These are phyloP conservation scores for Fraxinus platypoda DNA, from an alignment of 305 asterid genomes.

Conservation along the genomic window DNA sequence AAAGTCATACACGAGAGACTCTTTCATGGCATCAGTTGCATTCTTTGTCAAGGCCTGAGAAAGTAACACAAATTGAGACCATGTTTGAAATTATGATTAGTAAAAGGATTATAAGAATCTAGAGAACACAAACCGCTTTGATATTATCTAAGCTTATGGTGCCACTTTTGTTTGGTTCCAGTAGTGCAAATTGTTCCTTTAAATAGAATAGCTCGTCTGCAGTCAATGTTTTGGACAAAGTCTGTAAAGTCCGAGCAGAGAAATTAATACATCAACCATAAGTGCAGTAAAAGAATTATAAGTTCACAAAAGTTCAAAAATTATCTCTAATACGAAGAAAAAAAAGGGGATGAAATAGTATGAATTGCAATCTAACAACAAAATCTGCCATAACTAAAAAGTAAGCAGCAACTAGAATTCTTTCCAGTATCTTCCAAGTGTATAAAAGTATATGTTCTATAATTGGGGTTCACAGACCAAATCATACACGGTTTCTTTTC, in stretches of 20 bases:
- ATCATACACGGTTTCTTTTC: background rate
- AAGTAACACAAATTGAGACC: constrained; percentile 9
- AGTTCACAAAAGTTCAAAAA: background rate
- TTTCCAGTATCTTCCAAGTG: background rate
- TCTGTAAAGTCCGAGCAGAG: constrained; percentile 41
- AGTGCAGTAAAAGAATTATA: background rate
- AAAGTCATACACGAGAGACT: constrained; percentile 59
- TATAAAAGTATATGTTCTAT: background rate
- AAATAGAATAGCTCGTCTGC: constrained; percentile 69
- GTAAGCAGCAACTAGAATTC: background rate
- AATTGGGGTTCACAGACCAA: background rate
- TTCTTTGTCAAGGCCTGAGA: constrained; percentile 55
- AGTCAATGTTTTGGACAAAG: constrained; percentile 76
- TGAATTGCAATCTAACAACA: background rate
- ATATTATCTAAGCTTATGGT: constrained; percentile 62
- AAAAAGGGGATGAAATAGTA: background rate
- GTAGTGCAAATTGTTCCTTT: constrained; percentile 63
- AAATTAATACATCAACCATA: background rate
- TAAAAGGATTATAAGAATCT: constrained; percentile 1
- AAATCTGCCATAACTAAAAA: background rate
- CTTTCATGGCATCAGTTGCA: constrained; percentile 72
- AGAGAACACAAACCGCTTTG: constrained; percentile 47
- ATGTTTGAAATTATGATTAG: background rate
- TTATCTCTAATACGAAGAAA: background rate
- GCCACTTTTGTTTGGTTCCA: constrained; percentile 73